These are phyloP conservation scores for Exserohilum rostratum DNA, from an alignment of 2,329 filamentous ascomycete genomes.

Conservation along the genomic window DNA sequence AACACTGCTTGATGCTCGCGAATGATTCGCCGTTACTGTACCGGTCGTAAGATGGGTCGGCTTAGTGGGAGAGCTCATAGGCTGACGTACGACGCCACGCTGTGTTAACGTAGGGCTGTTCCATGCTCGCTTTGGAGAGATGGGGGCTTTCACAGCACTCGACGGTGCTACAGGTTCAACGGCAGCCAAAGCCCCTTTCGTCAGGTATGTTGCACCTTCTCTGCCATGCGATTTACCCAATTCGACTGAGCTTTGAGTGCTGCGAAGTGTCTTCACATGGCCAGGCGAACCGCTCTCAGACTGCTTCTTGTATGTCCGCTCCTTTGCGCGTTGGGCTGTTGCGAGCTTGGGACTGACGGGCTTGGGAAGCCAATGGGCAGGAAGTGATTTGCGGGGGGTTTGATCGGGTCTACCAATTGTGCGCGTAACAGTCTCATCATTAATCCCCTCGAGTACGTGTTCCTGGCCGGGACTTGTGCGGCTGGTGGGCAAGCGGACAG, in stretches of 20 bases:
- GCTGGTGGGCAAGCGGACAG: constrained; percentile 3
- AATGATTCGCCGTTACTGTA: constrained; percentile 2
- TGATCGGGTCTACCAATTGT: not conserved
- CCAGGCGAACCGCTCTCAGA: constrained; percentile 16
- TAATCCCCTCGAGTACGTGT: not conserved
- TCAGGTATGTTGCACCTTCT: constrained; percentile 32
- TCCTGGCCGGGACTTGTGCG: constrained; percentile 16
- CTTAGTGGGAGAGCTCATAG: constrained; percentile 23
- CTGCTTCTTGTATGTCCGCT: constrained; percentile 26
- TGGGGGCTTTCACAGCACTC: constrained; percentile 19
- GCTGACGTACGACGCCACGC: constrained; percentile 16
- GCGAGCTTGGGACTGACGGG: constrained; percentile 22
- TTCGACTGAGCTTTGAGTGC: constrained; percentile 26
- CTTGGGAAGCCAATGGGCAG: constrained; percentile 30
- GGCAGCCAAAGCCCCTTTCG: constrained; percentile 34
- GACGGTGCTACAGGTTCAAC: constrained; percentile 27
- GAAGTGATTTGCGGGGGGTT: constrained; percentile 37
- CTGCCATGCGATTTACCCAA: constrained; percentile 12
- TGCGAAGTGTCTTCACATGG: constrained; percentile 24
- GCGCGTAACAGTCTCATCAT: not conserved
- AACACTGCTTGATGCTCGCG: constrained; percentile 24
- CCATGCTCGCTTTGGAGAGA: constrained; percentile 25
- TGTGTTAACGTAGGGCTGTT: constrained; percentile 27
- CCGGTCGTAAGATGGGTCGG: constrained; percentile 1
- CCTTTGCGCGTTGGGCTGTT: constrained; percentile 32